Evolutionary conservation across 1,284 basidiomycete genomes (phyloP), one percentile per base, ranked within the genome.

Genomic region (Ganoderma sp.): DNA sequence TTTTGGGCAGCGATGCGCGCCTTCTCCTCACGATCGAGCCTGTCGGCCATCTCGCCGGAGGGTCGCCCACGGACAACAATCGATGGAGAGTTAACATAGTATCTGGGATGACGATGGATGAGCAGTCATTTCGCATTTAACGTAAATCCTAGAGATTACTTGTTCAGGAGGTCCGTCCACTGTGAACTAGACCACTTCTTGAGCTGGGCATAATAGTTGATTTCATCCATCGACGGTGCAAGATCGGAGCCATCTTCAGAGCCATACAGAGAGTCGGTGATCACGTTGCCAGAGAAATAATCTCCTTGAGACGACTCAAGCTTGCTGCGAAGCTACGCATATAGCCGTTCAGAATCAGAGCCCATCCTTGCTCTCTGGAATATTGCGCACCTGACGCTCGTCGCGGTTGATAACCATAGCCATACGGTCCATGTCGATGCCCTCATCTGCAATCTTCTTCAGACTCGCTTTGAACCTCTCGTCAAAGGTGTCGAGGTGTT

Each of bases 341-440:
- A 50, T 69, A 43, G 15, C 58, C 57, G 28, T 48, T 66, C 42
- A 66, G 22, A 41, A 61, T 54, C 58, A 9, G 22, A 8, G 25
- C 4, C 2, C 28, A 39, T 12, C 42, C 25, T 48, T 37, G 22
- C 28, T 17, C 17, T 45, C 8, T 25, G 32, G 5, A 68, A 64
- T 50, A 2, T 58, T 7, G 62, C 79, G 61, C 73, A 92, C 91
- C 84, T 96, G 94, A 69, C 95, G 88, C 79, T 95, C 92, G 76
- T 98, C 95, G 45, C 96, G 84, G 72, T 92, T 88, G 66, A 99
- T 90, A 25, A 98, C 85, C 87, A 94, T 92, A 22, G 81, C 80
- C 92, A 99, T 98, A 34, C 98, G 85, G 41, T 91, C 85, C 93
- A 99, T 97, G 80, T 99, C 95, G 66, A 99, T 84, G 5, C 93